These are phyloP conservation scores for Pythium phragmitis DNA, from an alignment of 352 stramenopile genomes.

Conservation along the genomic window DNA sequence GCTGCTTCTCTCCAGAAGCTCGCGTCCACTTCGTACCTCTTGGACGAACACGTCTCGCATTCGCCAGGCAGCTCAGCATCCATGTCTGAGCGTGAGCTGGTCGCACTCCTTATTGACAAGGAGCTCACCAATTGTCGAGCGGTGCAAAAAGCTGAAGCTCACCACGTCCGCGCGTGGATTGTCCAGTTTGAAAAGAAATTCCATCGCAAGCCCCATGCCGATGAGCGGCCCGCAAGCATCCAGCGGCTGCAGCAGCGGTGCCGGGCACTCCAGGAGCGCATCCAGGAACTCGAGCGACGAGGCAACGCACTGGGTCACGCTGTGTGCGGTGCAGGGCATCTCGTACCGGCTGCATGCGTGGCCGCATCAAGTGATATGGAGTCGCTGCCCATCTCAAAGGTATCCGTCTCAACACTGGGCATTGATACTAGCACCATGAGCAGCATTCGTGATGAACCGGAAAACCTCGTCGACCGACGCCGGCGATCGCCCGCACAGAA, in stretches of 20 bases:
- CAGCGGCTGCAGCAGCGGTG: constrained; percentile 37
- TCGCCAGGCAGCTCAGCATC: background rate
- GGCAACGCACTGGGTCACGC: constrained; percentile 19
- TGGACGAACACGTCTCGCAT: constrained; percentile 7
- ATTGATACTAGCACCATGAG: constrained; percentile 11
- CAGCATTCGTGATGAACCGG: background rate
- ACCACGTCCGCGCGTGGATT: constrained; percentile 50
- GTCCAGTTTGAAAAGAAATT: constrained; percentile 59
- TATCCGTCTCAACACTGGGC: constrained; percentile 1
- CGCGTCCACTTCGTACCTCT: constrained; percentile 23
- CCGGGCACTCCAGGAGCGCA: constrained; percentile 37
- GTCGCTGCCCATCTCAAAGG: background rate
- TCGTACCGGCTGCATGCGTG: background rate
- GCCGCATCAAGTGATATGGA: background rate
- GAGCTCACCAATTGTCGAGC: constrained; percentile 43
- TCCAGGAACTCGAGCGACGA: constrained; percentile 35
- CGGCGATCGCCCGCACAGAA: constrained; percentile 61
- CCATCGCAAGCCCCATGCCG: constrained; percentile 35
- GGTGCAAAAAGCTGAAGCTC: constrained; percentile 33
- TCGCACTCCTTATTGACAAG: constrained; percentile 38
- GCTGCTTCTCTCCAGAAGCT: constrained; percentile 16
- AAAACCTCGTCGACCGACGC: background rate
- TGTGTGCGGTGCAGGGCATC: constrained; percentile 8
- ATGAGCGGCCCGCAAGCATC: constrained; percentile 39
- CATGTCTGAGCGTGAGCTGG: constrained; percentile 27